Conservation (phyloP, 306 rosid genomes). For the Astragalus membranaceus region DNA sequence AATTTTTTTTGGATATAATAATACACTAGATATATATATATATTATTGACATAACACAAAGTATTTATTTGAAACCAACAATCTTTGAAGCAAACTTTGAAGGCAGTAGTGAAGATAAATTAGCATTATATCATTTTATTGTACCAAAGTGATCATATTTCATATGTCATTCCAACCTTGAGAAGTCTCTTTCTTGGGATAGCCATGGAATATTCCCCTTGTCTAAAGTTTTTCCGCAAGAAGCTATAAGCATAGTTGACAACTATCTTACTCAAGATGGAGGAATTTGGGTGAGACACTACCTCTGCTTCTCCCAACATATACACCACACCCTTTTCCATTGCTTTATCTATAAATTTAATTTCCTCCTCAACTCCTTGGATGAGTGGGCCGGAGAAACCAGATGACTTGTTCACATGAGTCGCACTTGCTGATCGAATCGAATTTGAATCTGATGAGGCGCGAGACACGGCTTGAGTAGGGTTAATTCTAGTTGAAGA, state of each 20-base stretch:
- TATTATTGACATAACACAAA: no score
- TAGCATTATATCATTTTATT: no score
- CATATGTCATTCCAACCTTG: constrained; percentile 53
- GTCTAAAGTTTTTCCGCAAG: constrained; percentile 66
- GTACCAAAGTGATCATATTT: background rate
- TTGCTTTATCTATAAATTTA: constrained; percentile 44
- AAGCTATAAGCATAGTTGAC: constrained; percentile 53
- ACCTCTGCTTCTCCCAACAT: constrained; percentile 71
- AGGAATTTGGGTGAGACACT: constrained; percentile 52
- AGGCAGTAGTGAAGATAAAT: no score
- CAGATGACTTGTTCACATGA: constrained; percentile 1
- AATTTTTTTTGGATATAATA: no score
- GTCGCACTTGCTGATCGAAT: background rate
- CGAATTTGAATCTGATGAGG: constrained; percentile 27
- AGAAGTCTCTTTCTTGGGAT: constrained; percentile 55
- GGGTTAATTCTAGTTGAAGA: constrained; percentile 23
- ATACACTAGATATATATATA: no score
- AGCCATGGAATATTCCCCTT: constrained; percentile 42
- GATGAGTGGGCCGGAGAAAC: constrained; percentile 7
- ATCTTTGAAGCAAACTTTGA: no score
- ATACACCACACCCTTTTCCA: constrained; percentile 63
- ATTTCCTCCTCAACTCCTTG: constrained; percentile 46
- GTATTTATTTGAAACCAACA: no score
- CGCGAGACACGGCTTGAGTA: background rate
- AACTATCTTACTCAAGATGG: constrained; percentile 54